A percentile compares a stretch with the other conserved stretches of the same genome.
Conservation (phyloP, 306 rosid genomes). For the Sindora glabra region DNA sequence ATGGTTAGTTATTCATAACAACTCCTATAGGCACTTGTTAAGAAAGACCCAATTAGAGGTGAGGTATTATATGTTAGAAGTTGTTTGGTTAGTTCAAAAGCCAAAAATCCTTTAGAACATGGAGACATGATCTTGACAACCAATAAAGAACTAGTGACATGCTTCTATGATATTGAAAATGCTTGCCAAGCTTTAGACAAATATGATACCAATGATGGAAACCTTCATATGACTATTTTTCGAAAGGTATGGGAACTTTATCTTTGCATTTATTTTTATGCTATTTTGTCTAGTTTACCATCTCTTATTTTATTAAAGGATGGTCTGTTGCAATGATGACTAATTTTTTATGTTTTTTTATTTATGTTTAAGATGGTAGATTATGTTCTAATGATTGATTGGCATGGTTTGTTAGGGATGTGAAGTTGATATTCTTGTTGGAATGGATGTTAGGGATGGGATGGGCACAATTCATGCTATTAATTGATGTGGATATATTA, state of each 20-base stretch:
- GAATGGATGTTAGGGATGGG: constrained; percentile 89
- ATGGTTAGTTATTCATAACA: neutral
- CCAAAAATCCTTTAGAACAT: constrained; percentile 83
- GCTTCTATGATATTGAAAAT: constrained; percentile 78
- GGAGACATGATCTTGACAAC: constrained; percentile 96
- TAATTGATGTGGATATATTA: constrained; percentile 91
- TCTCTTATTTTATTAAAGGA: neutral
- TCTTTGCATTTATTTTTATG: neutral
- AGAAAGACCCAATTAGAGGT: constrained; percentile 86
- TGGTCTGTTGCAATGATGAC: constrained; percentile 17
- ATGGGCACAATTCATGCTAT: constrained; percentile 72
- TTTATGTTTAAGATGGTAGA: neutral
- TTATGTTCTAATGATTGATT: constrained; percentile 12
- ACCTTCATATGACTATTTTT: constrained; percentile 73
- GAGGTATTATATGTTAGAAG: constrained; percentile 94
- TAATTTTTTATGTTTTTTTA: neutral
- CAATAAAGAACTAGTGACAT: constrained; percentile 88
- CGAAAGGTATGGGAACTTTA: constrained; percentile 55
- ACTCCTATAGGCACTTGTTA: constrained; percentile 65
- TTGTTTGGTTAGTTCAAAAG: constrained; percentile 89
- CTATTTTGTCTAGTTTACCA: too few relatives aligned
- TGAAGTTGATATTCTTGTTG: constrained; percentile 77
- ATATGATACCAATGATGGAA: constrained; percentile 36
- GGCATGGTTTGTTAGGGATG: constrained; percentile 51
- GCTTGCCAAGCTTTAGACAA: constrained; percentile 74